Base-by-base conservation (phyloP, 768 basidiomycete species). In the Phanerodontia chrysosporium region DNA sequence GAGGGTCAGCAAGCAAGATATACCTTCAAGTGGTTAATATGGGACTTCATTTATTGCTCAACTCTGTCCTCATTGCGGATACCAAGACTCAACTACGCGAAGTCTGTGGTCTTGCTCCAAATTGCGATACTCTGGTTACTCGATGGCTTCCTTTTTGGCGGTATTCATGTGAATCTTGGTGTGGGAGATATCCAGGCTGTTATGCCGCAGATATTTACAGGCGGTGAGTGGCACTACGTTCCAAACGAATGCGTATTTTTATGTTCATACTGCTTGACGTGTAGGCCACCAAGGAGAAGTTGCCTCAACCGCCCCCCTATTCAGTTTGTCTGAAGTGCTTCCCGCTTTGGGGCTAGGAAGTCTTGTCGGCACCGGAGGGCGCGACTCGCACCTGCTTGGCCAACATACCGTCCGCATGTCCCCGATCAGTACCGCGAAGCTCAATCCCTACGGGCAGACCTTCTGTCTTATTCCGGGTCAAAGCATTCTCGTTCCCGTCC, bases 381-480 rank as follows among this genome's bases (percentile, higher is more conserved):
- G 75, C 42, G 86, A 90, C 62, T 69, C 75, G 3, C 86, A 91
- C 67, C 74, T 92, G 8, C 80, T 86, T 30, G 95, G 95, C 32
- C 88, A 94, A 70, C 92, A 95, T 68, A 95, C 92, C 0, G 89
- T 98, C 53, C 85, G 89, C 63, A 87, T 95, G 82, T 92, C 93
- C 0, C 95, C 95, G 10, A 93, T 92, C 65, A 92, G 94, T 70
- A 97, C 95, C 2, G 95, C 95, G 3, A 86, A 88, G 22, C 77
- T 98, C 45, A 95, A 96, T 65, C 92, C 92, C 12, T 78, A 87
- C 59, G 78, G 74, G 14, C 78, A 83, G 53, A 84, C 84, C 2
- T 95, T 87, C 69, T 96, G 93, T 66, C 77, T 95, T 21, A 76
- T 87, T 1, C 74, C 79, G 10, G 72, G 74, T 7, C 76, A 79